A percentile compares a stretch with the other conserved stretches of the same genome.
These are phyloP conservation scores for Tulasnella sp. DNA, from an alignment of 768 basidiomycete species.

Conservation along the genomic window DNA sequence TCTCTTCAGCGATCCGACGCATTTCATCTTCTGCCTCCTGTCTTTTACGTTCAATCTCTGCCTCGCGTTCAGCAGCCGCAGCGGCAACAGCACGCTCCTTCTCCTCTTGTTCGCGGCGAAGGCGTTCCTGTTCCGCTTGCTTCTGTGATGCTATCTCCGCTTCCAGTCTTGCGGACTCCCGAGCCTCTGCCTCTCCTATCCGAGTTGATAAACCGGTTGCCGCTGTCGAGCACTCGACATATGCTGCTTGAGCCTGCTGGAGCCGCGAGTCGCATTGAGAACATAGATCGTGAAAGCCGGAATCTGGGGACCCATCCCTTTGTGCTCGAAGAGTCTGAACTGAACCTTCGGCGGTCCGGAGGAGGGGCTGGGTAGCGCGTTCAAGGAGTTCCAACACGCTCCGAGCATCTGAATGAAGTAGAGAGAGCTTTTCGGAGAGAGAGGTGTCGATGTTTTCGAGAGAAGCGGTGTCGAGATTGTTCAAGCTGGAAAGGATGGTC, in stretches of 20 bases:
- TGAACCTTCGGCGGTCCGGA: neutral
- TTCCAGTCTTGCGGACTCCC: slow-evolving; percentile 19
- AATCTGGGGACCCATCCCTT: neutral
- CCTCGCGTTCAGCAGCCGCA: slow-evolving; percentile 34
- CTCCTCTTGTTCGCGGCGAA: slow-evolving; percentile 38
- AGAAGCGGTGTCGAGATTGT: neutral
- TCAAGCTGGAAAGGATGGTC: neutral
- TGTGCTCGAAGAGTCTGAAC: neutral
- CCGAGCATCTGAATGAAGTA: slow-evolving; percentile 1
- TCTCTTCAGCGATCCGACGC: slow-evolving; percentile 44
- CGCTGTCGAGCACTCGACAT: neutral
- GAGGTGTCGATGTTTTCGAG: neutral
- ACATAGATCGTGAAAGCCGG: neutral
- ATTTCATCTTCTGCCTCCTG: slow-evolving; percentile 45
- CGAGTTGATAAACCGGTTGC: slow-evolving; percentile 15
- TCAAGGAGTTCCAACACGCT: slow-evolving; percentile 18
- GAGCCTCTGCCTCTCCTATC: slow-evolving; percentile 8
- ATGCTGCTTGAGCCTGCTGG: neutral
- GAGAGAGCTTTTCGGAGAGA: neutral
- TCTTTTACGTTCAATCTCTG: slow-evolving; percentile 39
- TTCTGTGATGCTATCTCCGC: slow-evolving; percentile 13
- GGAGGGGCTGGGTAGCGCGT: slow-evolving; percentile 10
- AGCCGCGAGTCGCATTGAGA: neutral
- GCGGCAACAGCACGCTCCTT: slow-evolving; percentile 44
- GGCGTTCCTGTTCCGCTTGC: slow-evolving; percentile 41